phyloP scores from a whole-genome alignment of 2,329 filamentous ascomycete genomes.

The Hymenotorrendiella dingleyae region DNA sequence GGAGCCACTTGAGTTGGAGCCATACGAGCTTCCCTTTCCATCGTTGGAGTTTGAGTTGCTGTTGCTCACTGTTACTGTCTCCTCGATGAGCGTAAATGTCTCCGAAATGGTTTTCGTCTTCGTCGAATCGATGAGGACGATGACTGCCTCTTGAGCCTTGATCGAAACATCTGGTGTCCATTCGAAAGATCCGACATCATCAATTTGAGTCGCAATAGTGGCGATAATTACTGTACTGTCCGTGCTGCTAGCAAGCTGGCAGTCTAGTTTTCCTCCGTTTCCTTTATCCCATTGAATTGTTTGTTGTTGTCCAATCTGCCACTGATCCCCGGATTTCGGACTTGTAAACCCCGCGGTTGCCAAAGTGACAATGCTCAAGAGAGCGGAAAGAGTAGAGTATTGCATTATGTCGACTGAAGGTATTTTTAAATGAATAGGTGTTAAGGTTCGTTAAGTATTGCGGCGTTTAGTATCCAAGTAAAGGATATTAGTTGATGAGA shows the following conservation, averaged over 20 bases:
- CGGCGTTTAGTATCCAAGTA: constrained; percentile 1
- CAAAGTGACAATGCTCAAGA: constrained; percentile 9
- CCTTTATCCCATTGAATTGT: constrained; percentile 16
- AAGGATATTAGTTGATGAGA: neutral
- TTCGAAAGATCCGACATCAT: constrained; percentile 28
- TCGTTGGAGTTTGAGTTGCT: too few relatives aligned
- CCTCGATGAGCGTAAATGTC: constrained; percentile 3
- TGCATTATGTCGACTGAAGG: constrained; percentile 11
- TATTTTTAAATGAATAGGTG: neutral
- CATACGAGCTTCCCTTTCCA: too few relatives aligned
- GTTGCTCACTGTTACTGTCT: neutral
- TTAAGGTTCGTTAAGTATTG: neutral
- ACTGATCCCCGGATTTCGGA: constrained; percentile 13
- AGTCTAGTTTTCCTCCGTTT: constrained; percentile 9
- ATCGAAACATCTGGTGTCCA: constrained; percentile 15
- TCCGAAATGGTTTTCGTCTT: constrained; percentile 9
- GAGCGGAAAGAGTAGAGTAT: constrained; percentile 7
- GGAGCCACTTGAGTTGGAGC: too few relatives aligned
- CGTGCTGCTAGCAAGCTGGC: constrained; percentile 12
- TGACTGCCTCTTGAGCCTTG: constrained; percentile 7
- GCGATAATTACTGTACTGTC: constrained; percentile 36
- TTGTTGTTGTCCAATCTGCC: constrained; percentile 7
- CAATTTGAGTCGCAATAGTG: constrained; percentile 42
- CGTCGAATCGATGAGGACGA: constrained; percentile 17
- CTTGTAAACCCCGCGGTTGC: constrained; percentile 8